Conservation (phyloP, 257 asterid genomes). For the Scutellaria galericulata region DNA sequence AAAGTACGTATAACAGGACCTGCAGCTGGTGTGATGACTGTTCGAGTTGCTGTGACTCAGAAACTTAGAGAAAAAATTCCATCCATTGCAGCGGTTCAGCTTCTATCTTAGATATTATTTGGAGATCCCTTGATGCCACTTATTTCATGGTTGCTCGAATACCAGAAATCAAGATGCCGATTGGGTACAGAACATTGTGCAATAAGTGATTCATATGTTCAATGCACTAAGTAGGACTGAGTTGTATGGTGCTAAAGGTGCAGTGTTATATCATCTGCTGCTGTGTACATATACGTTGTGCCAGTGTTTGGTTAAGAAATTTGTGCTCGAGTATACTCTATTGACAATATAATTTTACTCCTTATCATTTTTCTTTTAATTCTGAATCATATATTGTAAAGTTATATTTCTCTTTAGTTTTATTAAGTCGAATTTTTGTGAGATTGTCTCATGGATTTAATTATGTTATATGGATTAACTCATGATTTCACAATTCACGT, state of each 20-base stretch:
- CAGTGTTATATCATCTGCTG: slow-evolving; percentile 4
- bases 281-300: slow-evolving; percentile 33
- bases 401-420: too few species aligned
- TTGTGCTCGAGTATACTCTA: background rate
- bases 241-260: slow-evolving; percentile 19
- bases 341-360: background rate
- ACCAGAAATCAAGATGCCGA: background rate
- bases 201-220: slow-evolving; percentile 21
- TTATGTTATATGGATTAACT: too few species aligned
- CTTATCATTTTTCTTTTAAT: background rate
- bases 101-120: slow-evolving; percentile 52
- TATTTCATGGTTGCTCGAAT: background rate
- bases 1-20: slow-evolving; percentile 92
- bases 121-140: slow-evolving; percentile 7
- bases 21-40: slow-evolving; percentile 96
- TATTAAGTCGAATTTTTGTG: too few species aligned
- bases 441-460: too few species aligned
- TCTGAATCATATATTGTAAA: background rate
- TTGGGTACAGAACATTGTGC: slow-evolving; percentile 21
- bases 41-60: slow-evolving; percentile 95
- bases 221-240: slow-evolving; percentile 11
- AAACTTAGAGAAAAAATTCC: slow-evolving; percentile 93
- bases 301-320: slow-evolving; percentile 3
- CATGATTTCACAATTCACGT: too few species aligned
- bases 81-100: slow-evolving; percentile 92